Evolutionary conservation across 1,284 basidiomycete genomes (phyloP), one percentile per base, ranked within the genome.

Genomic region (Neolentinus lepideus): DNA sequence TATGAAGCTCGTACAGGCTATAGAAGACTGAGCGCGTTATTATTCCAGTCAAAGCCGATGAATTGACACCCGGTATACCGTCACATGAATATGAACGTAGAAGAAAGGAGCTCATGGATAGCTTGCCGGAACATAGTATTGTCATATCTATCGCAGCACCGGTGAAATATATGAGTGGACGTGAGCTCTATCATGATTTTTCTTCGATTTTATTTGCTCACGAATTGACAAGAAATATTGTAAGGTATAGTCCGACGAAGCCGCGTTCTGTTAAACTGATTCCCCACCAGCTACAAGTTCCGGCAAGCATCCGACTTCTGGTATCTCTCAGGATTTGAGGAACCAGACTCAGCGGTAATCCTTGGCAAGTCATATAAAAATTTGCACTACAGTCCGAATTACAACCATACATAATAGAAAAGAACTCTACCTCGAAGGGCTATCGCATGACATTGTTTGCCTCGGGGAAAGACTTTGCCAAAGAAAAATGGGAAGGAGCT

Each of bases 321-420:
- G 87, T 98, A 98, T 67, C 76, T 98, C 11, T 95, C 95, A 0
- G 96, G 97, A 4, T 97, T 97, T 65, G 85, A 94, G 59, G 96
- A 98, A 69, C 92, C 94, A 0, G 90, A 97, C 59, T 84, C 94
- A 12, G 94, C 92, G 0, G 75, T 98, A 25, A 77, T 98, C 31
- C 74, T 97, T 36, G 85, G 92, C 90, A 60, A 54, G 79, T 66
- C 14, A n/a, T 16, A 21, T 9, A 25, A 6, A 26, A 10, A 25
- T 24, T 21, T 46, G 19, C 43, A n/a, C 6, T 4, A 25, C 24
- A 3, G 22, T 25, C 6, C 24, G 24, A 25, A 14, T 25, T 4
- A 19, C 24, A 6, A 9, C 24, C 4, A 3, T 43, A 16, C 22
- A 12, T 25, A 11, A 50, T 29, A 50, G 47, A 50, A 21, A 50